phyloP scores from a whole-genome alignment of 345 rosid species.

The rapeseed (Brassica napus) region Da-Ae NC_063444.1:17888001-17888500 shows the following conservation, averaged over 20 bases:
- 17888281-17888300: constrained; percentile 51
- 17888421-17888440: constrained; percentile 99
- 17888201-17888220: constrained; percentile 43
- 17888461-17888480: constrained; percentile 49
- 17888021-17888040: constrained; percentile 23
- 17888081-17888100: constrained; percentile 58
- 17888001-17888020: constrained; percentile 13
- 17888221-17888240: constrained; percentile 51
- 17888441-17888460: constrained; percentile 70
- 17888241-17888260: constrained; percentile 86
- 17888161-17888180: constrained; percentile 27
- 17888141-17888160: constrained; percentile 32
- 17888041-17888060: constrained; percentile 71
- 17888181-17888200: constrained; percentile 50
- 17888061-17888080: constrained; percentile 59
- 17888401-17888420: constrained; percentile 84
- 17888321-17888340: constrained; percentile 82
- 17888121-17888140: not conserved
- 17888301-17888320: constrained; percentile 53
- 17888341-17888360: constrained; percentile 76
- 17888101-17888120: constrained; percentile 5
- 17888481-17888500: constrained; percentile 84
- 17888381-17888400: constrained; percentile 63
- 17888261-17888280: constrained; percentile 90
- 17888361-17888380: constrained; percentile 97